Evolutionary conservation across 768 basidiomycete genomes (phyloP).

Genomic region (Suillus luteus): DNA sequence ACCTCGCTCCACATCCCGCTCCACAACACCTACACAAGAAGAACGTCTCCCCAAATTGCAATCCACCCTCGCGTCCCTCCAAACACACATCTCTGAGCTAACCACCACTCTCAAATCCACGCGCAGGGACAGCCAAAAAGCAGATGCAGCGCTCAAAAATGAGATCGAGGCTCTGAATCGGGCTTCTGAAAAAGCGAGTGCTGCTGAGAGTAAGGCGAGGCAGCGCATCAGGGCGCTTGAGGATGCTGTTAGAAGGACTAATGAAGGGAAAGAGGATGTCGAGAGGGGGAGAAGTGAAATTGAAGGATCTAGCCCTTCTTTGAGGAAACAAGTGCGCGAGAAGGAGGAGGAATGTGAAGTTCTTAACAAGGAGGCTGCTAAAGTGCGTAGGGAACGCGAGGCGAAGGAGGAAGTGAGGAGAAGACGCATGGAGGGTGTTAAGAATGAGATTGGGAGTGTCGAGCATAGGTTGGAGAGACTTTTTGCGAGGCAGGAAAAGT

Average conservation of each 20-base stretch:
- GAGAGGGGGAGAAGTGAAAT: slow-evolving; percentile 41
- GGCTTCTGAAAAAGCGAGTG: slow-evolving; percentile 75
- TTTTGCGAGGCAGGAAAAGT: slow-evolving; percentile 61
- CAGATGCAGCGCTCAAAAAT: slow-evolving; percentile 74
- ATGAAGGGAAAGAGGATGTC: slow-evolving; percentile 50
- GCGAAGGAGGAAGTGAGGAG: slow-evolving; percentile 51
- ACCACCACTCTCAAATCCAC: slow-evolving; percentile 71
- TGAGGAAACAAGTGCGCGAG: slow-evolving; percentile 46
- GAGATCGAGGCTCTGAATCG: slow-evolving; percentile 87
- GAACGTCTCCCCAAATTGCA: slow-evolving; percentile 69
- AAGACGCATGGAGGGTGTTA: slow-evolving; percentile 56
- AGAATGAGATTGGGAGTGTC: slow-evolving; percentile 56
- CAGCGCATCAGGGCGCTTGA: slow-evolving; percentile 89
- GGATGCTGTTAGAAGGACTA: slow-evolving; percentile 83
- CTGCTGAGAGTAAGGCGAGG: slow-evolving; percentile 75
- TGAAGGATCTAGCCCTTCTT: slow-evolving; percentile 41
- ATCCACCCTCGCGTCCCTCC: slow-evolving; percentile 61
- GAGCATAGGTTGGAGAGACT: slow-evolving; percentile 70
- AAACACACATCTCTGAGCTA: slow-evolving; percentile 68
- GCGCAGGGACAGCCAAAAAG: slow-evolving; percentile 80
- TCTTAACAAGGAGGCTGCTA: slow-evolving; percentile 48
- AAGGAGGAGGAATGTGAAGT: slow-evolving; percentile 43
- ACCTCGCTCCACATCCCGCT: slow-evolving; percentile 28
- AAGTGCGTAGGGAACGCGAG: slow-evolving; percentile 45
- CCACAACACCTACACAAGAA: slow-evolving; percentile 50